These are phyloP conservation scores for Clathrus columnatus DNA, from an alignment of 768 basidiomycete genomes.

Conservation along the genomic window DNA sequence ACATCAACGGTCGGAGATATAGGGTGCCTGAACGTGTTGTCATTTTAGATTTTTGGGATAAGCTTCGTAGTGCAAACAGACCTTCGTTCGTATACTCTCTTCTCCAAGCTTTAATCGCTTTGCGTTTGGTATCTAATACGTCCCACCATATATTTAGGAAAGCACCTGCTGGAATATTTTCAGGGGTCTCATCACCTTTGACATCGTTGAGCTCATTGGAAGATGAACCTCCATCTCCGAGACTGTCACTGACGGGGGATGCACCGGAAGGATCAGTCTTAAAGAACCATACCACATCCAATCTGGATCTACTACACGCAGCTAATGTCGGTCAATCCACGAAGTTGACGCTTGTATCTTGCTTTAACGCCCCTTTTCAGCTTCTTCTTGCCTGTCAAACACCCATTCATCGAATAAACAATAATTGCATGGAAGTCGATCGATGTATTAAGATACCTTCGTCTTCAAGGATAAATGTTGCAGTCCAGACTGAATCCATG, in stretches of 20 bases:
- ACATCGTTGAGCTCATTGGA: conserved; percentile 69
- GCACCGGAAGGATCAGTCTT: background rate
- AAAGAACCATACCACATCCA: background rate
- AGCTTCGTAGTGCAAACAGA: conserved; percentile 43
- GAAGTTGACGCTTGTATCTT: background rate
- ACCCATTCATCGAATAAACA: background rate
- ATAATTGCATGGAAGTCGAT: conserved; percentile 2
- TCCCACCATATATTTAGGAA: background rate
- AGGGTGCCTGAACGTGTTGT: conserved; percentile 89
- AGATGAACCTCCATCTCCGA: conserved; percentile 31
- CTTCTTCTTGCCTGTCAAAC: conserved; percentile 6
- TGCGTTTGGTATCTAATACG: conserved; percentile 13
- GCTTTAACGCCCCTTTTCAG: background rate
- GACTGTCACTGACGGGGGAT: background rate
- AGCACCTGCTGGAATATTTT: conserved; percentile 18
- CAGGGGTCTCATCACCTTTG: conserved; percentile 59
- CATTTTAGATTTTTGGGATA: conserved; percentile 93
- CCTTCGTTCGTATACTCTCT: conserved; percentile 33
- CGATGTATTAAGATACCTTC: background rate
- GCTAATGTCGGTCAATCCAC: conserved; percentile 1
- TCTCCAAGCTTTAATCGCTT: background rate
- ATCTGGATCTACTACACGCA: background rate
- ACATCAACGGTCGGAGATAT: conserved; percentile 85
- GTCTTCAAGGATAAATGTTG: background rate
- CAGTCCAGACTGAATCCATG: conserved; percentile 5